Evolutionary conservation across 371 early-diverging fungal species (phyloP).

Genomic region (Mortierella sp.): DNA sequence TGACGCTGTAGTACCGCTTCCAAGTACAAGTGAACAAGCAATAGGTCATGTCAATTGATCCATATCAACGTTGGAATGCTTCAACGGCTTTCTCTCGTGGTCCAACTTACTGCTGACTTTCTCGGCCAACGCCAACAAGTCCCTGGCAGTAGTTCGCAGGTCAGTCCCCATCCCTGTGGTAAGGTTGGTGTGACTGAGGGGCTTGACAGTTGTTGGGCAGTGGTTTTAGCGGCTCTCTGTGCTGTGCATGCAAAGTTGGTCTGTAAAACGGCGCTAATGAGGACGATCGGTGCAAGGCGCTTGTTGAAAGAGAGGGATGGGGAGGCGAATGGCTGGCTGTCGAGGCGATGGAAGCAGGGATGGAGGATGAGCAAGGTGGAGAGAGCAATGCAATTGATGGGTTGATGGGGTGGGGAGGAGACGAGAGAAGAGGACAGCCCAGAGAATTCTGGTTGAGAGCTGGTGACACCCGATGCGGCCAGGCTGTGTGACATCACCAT

Average conservation of each 20-base stretch:
- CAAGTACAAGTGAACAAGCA: not conserved
- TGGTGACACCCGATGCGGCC: too few relatives aligned
- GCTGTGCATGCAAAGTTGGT: too few relatives aligned
- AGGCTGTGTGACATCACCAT: too few relatives aligned
- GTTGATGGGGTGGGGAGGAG: not conserved
- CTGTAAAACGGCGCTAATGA: too few relatives aligned
- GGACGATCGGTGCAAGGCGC: too few relatives aligned
- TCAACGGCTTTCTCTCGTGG: too few relatives aligned
- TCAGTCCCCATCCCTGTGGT: constrained; percentile 38
- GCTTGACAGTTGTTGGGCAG: too few relatives aligned
- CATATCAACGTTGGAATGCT: too few relatives aligned
- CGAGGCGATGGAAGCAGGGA: not conserved
- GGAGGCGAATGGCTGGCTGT: too few relatives aligned
- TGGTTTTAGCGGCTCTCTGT: too few relatives aligned
- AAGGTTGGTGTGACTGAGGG: too few relatives aligned
- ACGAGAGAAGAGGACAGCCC: not conserved
- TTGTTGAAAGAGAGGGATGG: too few relatives aligned
- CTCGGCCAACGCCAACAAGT: constrained; percentile 45
- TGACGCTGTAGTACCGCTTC: constrained; percentile 28
- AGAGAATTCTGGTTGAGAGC: constrained; percentile 2
- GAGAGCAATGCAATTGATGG: not conserved
- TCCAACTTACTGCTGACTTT: constrained; percentile 49
- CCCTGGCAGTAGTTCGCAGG: constrained; percentile 48
- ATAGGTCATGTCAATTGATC: not conserved
- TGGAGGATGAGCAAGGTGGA: not conserved